Percentiles rank a stretch among this genome's conserved stretches.
phyloP scores from a whole-genome alignment of 176 grass and related monocot genomes.

The Cocos nucifera region DNA sequence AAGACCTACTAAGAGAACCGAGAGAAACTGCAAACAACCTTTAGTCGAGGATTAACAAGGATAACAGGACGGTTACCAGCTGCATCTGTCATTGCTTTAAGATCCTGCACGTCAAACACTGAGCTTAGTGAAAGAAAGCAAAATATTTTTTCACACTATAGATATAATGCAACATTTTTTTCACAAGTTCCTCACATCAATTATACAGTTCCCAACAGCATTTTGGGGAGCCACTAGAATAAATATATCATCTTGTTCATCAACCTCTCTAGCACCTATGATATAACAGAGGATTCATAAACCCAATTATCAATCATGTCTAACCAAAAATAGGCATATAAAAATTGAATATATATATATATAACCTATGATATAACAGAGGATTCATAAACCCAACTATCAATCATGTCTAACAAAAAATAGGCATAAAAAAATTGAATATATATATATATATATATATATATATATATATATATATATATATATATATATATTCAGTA shows the following conservation, averaged over 20 bases:
- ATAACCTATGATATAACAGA: constrained; percentile 46
- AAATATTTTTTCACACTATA: background rate
- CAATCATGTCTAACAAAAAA: too few relatives aligned
- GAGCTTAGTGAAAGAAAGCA: constrained; percentile 4
- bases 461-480: too few relatives aligned
- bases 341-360: too few relatives aligned
- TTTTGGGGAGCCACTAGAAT: constrained; percentile 90
- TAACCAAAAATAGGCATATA: too few relatives aligned
- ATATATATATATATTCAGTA: too few relatives aligned
- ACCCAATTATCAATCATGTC: background rate
- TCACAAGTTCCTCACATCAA: constrained; percentile 53
- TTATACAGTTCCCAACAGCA: constrained; percentile 99
- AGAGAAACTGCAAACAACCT: constrained; percentile 34
- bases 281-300: constrained; percentile 24
- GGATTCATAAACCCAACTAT: constrained; percentile 4
- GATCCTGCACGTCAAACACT: constrained; percentile 40
- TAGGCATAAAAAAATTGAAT: too few relatives aligned
- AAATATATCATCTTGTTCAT: constrained; percentile 97
- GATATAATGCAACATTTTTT: constrained; percentile 9
- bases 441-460: too few relatives aligned
- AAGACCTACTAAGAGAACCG: background rate
- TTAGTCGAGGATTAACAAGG: constrained; percentile 90
- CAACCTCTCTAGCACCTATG: constrained; percentile 56
- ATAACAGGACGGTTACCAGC: constrained; percentile 86
- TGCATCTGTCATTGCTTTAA: constrained; percentile 88